Evolutionary conservation across 78 protist genomes (phyloP).

Genomic region (Emiliania huxleyi): DNA sequence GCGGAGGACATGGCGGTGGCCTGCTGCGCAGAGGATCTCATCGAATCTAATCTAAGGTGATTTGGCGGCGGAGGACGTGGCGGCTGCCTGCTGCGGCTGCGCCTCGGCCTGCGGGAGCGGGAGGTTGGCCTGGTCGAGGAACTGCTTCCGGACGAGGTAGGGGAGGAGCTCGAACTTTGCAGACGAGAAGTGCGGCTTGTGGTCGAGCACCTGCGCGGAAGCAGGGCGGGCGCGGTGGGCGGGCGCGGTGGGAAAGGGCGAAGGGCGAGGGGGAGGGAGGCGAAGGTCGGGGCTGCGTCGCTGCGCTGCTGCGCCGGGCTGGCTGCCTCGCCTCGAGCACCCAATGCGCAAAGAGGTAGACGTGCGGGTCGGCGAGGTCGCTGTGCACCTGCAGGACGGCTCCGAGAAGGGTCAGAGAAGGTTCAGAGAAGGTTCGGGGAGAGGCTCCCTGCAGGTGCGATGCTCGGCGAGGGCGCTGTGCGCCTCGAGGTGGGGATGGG

Average conservation of each 20-base stretch:
- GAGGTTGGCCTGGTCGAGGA: not conserved
- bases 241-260: not conserved
- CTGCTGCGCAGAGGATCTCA: too few relatives aligned
- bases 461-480: slow-evolving; percentile 58
- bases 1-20: not conserved
- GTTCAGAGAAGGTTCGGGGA: too few relatives aligned
- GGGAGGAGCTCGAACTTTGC: slow-evolving; percentile 58
- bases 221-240: not conserved
- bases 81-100: not conserved
- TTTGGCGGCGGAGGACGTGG: too few relatives aligned
- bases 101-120: not conserved
- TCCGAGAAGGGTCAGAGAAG: too few relatives aligned
- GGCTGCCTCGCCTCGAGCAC: slow-evolving; percentile 46
- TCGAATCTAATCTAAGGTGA: too few relatives aligned
- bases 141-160: slow-evolving; percentile 40
- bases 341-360: slow-evolving; percentile 76
- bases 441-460: slow-evolving; percentile 76
- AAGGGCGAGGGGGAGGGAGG: too few relatives aligned
- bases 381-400: too few relatives aligned
- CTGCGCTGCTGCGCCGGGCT: too few relatives aligned
- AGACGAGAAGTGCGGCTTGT: not conserved
- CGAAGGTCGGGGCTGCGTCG: not conserved
- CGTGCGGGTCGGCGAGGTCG: slow-evolving; percentile 70
- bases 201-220: slow-evolving; percentile 29
- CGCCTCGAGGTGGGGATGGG: slow-evolving; percentile 32